Evolutionary conservation across 2,329 filamentous ascomycete genomes (phyloP), one percentile per base, ranked within the genome.

Genomic region (Calonectria ilicicola): DNA sequence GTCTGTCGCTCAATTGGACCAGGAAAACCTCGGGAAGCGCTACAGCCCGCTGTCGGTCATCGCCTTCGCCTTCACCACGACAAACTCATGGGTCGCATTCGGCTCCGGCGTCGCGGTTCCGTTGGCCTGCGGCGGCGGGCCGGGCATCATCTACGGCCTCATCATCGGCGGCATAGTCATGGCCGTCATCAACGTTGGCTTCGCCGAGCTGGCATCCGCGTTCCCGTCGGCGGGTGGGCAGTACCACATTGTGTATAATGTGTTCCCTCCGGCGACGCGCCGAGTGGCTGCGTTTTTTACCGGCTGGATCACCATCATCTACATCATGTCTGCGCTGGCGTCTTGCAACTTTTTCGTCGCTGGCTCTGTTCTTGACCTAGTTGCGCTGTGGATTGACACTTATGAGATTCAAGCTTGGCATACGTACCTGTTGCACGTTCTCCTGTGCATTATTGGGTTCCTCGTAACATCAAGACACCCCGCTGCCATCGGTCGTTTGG

Each of bases 321-420:
- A 78, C 42, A 77, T 79, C 58, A 79, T 79, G 78, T 73, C 78
- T 1, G 78, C 75, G 4, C 67, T 73, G 1, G 77, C 76, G 0
- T 80, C 78, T 12, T 79, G 77, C 68, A 79, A 80, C 35, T 78
- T 79, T 65, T 80, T 80, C 56, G 77, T 75, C 15, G 78, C 78
- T 0, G 73, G 73, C 15, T 80, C 78, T 2, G 67, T 79, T 8
- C 63, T 80, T 1, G 78, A 80, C n/a, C 38, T 79, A 8, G 76
- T 65, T 19, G 62, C 53, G 17, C 46, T 79, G 0, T 80, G 77
- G 78, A 69, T 77, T 5, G 70, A 73, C 0, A 65, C 72, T 1
- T 80, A 80, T 38, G 62, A 53, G 14, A 73, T 74, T 2, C 65
- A 80, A 29, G 64, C 77, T 0, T 80, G 78, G 78, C 78, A 80